phyloP scores from a whole-genome alignment of 2,329 filamentous ascomycete genomes.

The Fusarium tjaetaba region DNA sequence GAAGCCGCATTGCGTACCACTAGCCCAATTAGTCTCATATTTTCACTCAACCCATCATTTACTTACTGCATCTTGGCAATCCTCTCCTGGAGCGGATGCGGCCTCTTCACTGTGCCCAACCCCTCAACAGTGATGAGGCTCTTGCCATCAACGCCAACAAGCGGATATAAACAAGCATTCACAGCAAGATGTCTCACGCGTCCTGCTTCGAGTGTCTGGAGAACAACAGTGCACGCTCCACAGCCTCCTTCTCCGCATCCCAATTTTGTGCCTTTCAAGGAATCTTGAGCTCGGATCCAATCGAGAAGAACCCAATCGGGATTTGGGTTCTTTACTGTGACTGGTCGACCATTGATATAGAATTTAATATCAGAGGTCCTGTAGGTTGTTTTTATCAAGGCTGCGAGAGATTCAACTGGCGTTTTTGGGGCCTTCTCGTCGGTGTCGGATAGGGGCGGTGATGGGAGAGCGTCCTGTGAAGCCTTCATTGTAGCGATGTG shows the following conservation, averaged over 20 bases:
- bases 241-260: neutral
- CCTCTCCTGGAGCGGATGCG: neutral
- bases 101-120: neutral
- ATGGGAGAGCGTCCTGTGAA: neutral
- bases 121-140: conserved; percentile 5
- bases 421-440: neutral
- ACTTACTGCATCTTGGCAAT: conserved; percentile 1
- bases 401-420: neutral
- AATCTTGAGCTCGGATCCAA: conserved; percentile 4
- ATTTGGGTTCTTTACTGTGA: neutral
- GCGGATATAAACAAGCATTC: neutral
- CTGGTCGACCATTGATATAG: neutral
- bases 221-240: neutral
- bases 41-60: rapidly evolving
- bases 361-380: neutral
- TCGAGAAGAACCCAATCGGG: neutral
- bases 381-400: neutral
- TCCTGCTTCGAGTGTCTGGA: neutral
- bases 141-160: conserved; percentile 4
- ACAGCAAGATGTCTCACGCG: neutral
- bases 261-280: neutral
- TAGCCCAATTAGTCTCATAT: neutral
- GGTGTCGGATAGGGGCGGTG: neutral
- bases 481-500: neutral
- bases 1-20: neutral